A percentile compares a stretch with the other conserved stretches of the same genome.
Conservation (phyloP, 1,284 basidiomycete species). For the Macrocystidia cucumis region DNA sequence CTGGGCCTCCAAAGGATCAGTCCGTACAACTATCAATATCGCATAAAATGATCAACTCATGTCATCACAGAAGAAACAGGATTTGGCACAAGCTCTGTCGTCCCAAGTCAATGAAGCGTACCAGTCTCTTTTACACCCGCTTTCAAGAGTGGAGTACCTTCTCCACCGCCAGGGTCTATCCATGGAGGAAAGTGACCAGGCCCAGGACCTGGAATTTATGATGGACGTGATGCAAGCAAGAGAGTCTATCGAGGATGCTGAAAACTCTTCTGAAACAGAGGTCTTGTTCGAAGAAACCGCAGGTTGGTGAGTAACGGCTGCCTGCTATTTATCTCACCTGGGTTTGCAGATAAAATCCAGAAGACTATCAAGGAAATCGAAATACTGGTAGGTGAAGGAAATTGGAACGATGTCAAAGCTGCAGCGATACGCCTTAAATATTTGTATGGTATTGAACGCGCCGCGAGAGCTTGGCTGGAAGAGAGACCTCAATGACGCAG, state of each 20-base stretch:
- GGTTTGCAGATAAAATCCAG: slow-evolving; percentile 48
- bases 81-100: slow-evolving; percentile 58
- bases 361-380: slow-evolving; percentile 41
- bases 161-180: slow-evolving; percentile 54
- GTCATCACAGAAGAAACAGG: slow-evolving; percentile 42
- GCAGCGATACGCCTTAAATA: slow-evolving; percentile 74
- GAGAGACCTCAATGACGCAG: too few species aligned
- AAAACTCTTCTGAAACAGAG: slow-evolving; percentile 38
- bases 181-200: slow-evolving; percentile 67
- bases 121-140: slow-evolving; percentile 55
- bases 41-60: slow-evolving; percentile 8
- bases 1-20: slow-evolving; percentile 59
- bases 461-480: slow-evolving; percentile 50
- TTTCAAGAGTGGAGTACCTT: slow-evolving; percentile 65
- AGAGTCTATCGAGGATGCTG: slow-evolving; percentile 72
- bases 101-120: slow-evolving; percentile 74
- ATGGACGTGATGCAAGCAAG: slow-evolving; percentile 77
- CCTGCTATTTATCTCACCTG: not conserved
- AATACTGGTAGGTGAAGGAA: slow-evolving; percentile 38
- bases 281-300: slow-evolving; percentile 49
- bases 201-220: slow-evolving; percentile 70
- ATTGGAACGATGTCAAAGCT: slow-evolving; percentile 52
- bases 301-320: slow-evolving; percentile 34
- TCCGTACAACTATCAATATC: slow-evolving; percentile 23
- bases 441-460: slow-evolving; percentile 64